A percentile compares a stretch with the other conserved stretches of the same genome.
Conservation (phyloP, 1,284 basidiomycete species). For the Trichosporon sp. region DNA sequence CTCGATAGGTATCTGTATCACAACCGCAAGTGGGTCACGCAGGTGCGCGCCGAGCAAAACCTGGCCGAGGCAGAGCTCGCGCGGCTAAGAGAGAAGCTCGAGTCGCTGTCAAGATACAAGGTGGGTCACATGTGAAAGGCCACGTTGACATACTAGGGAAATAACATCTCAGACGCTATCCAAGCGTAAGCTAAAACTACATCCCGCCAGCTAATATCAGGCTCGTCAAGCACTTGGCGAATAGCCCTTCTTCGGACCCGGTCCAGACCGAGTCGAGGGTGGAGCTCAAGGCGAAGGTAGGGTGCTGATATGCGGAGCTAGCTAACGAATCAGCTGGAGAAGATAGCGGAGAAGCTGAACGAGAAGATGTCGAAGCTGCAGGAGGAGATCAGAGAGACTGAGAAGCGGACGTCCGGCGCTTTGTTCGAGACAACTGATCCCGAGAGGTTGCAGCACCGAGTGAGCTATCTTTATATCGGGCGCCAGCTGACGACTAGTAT, state of each 20-base stretch:
- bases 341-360: constrained; percentile 11
- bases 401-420: constrained; percentile 14
- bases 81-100: constrained; percentile 31
- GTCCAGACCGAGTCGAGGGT: constrained; percentile 17
- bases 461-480: neutral
- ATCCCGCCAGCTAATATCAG: constrained; percentile 10
- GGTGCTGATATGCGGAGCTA: neutral
- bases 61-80: constrained; percentile 28
- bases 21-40: constrained; percentile 29
- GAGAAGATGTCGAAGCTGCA: constrained; percentile 22
- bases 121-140: constrained; percentile 12
- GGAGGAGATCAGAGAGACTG: constrained; percentile 23
- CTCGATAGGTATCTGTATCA: constrained; percentile 37
- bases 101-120: constrained; percentile 26
- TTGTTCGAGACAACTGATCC: constrained; percentile 37
- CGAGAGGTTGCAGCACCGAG: constrained; percentile 27
- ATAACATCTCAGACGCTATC: constrained; percentile 12
- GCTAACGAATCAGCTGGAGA: constrained; percentile 10
- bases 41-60: constrained; percentile 33
- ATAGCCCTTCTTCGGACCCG: constrained; percentile 10
- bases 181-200: neutral
- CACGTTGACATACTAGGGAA: constrained; percentile 5
- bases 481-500: constrained; percentile 23
- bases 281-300: constrained; percentile 33
- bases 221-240: constrained; percentile 23